These are phyloP conservation scores for Rhytidhysteron rufulum DNA, from an alignment of 2,329 filamentous ascomycete genomes.

Conservation along the genomic window DNA sequence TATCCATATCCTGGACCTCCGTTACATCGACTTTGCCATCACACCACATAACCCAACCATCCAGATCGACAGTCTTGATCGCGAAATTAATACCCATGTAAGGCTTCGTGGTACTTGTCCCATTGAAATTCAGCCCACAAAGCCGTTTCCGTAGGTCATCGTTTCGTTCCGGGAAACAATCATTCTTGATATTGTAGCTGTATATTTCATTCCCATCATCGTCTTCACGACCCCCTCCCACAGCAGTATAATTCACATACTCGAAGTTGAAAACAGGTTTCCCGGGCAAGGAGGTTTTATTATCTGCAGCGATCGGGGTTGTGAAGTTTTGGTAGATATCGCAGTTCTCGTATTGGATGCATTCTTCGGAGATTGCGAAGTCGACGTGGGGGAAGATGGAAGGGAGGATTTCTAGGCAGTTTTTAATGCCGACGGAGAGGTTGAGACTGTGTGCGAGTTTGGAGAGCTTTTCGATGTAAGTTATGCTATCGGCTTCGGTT, in stretches of 20 bases:
- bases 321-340: neutral
- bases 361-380: neutral
- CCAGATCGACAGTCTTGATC: neutral
- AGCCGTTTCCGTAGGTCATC: neutral
- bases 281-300: too few species aligned
- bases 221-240: neutral
- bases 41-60: neutral
- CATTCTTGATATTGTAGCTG: neutral
- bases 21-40: neutral
- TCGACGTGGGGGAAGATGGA: neutral
- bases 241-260: neutral
- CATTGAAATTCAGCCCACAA: neutral
- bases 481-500: constrained; percentile 13
- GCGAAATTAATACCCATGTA: neutral
- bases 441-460: constrained; percentile 13
- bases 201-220: neutral
- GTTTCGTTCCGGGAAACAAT: constrained; percentile 24
- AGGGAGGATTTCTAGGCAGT: neutral
- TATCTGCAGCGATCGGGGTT: neutral
- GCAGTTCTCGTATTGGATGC: neutral
- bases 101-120: neutral
- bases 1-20: neutral
- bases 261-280: neutral
- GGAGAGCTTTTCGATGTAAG: constrained; percentile 16
- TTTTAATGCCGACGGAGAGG: constrained; percentile 23